Evolutionary conservation across 2,329 filamentous ascomycete genomes (phyloP).

Genomic region (Emergomyces orientalis): DNA sequence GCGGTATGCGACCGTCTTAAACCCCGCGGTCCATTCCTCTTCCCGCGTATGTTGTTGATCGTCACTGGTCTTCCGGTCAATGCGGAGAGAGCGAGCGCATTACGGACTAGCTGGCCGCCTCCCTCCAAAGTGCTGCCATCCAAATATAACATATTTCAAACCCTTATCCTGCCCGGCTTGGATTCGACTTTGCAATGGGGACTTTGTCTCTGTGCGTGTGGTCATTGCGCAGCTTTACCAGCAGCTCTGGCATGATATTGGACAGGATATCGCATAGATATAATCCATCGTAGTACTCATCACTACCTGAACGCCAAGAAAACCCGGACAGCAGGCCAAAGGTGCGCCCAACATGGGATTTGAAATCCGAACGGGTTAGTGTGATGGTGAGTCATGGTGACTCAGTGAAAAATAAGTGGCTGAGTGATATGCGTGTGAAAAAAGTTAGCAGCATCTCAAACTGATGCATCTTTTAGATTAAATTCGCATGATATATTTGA

Average conservation of each 20-base stretch:
- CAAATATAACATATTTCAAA: constrained; percentile 28
- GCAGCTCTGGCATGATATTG: not conserved
- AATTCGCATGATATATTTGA: no score
- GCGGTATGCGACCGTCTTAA: constrained; percentile 51
- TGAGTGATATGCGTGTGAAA: no score
- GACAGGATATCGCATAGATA: not conserved
- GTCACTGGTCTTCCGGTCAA: constrained; percentile 43
- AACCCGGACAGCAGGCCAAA: not conserved
- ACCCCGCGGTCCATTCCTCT: constrained; percentile 41
- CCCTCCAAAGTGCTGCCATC: constrained; percentile 53
- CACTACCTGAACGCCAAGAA: not conserved
- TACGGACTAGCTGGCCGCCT: constrained; percentile 52
- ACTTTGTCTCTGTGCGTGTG: not conserved
- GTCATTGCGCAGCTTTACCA: not conserved
- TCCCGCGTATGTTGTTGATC: constrained; percentile 47
- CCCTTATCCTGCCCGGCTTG: not conserved
- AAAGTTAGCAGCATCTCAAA: no score
- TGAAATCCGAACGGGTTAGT: not conserved
- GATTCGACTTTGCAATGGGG: not conserved
- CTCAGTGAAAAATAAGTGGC: not conserved
- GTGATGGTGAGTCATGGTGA: not conserved
- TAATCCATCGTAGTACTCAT: no score
- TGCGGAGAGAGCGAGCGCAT: constrained; percentile 47
- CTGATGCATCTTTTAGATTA: no score
- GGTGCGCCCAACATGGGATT: not conserved